phyloP scores from a whole-genome alignment of 768 basidiomycete genomes.

The Lactifluus pinguis region DNA sequence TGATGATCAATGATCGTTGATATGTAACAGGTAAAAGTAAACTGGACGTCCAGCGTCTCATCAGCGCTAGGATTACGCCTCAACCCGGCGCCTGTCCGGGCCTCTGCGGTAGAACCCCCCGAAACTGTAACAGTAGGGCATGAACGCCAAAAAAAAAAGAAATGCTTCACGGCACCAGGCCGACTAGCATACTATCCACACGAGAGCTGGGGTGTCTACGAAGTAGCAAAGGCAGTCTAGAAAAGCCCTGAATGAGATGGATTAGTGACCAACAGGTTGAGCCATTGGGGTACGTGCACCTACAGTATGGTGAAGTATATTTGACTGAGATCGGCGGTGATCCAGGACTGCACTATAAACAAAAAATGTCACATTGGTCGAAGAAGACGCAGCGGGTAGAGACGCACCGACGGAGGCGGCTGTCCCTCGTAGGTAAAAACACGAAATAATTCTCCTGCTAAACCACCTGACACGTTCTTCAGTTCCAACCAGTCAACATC shows the following conservation, averaged over 20 bases:
- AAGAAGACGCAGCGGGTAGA: not conserved
- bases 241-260: not conserved
- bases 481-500: constrained; percentile 15
- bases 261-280: not conserved
- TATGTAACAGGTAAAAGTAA: too few species aligned
- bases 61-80: too few species aligned
- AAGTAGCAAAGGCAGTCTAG: too few species aligned
- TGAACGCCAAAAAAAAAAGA: too few species aligned
- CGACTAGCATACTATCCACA: too few species aligned
- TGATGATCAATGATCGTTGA: too few species aligned
- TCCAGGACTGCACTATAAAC: constrained; percentile 8
- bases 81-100: too few species aligned
- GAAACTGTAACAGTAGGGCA: too few species aligned
- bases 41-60: too few species aligned
- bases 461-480: not conserved
- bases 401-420: constrained; percentile 5
- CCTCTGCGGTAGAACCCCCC: too few species aligned
- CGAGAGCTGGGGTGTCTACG: too few species aligned
- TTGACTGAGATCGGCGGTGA: not conserved
- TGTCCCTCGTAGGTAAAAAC: constrained; percentile 9
- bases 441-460: constrained; percentile 9
- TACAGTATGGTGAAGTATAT: constrained; percentile 16
- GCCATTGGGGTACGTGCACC: not conserved
- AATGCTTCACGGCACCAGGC: too few species aligned
- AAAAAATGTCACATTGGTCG: not conserved